Evolutionary conservation across 257 asterid genomes (phyloP).

Genomic region (Solanum chmielewskii): DNA sequence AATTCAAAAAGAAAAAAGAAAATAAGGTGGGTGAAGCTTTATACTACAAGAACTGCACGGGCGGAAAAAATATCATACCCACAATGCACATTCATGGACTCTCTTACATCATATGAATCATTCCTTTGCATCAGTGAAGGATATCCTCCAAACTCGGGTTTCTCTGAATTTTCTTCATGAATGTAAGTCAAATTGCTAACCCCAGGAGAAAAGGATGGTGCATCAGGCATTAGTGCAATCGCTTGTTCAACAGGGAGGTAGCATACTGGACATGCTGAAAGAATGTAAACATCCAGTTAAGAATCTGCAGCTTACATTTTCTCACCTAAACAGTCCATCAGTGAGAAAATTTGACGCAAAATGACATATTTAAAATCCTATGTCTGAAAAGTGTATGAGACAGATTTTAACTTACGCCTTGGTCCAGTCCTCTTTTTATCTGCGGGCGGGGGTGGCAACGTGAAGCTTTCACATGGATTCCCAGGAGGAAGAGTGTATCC

Average conservation of each 20-base stretch:
- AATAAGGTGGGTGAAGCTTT: neutral
- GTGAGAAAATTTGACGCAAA: neutral
- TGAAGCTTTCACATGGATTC: slow-evolving; percentile 80
- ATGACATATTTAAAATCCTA: neutral
- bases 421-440: slow-evolving; percentile 91
- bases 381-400: neutral
- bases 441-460: slow-evolving; percentile 92
- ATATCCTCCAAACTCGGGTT: slow-evolving; percentile 65
- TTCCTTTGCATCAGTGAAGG: slow-evolving; percentile 57
- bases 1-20: neutral
- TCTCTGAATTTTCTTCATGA: slow-evolving; percentile 37
- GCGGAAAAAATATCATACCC: slow-evolving; percentile 46
- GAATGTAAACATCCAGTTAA: neutral
- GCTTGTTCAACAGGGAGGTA: slow-evolving; percentile 63
- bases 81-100: slow-evolving; percentile 80
- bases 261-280: slow-evolving; percentile 74
- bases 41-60: neutral
- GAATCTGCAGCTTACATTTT: neutral
- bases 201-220: slow-evolving; percentile 53
- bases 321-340: neutral
- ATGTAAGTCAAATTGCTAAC: slow-evolving; percentile 38
- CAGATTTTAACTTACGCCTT: slow-evolving; percentile 49
- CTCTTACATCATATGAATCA: slow-evolving; percentile 68
- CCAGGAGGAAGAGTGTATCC: slow-evolving; percentile 91
- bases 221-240: slow-evolving; percentile 39